Base-by-base conservation (phyloP, 2,329 filamentous ascomycete genomes). In the Zopfia rhizophila region DNA sequence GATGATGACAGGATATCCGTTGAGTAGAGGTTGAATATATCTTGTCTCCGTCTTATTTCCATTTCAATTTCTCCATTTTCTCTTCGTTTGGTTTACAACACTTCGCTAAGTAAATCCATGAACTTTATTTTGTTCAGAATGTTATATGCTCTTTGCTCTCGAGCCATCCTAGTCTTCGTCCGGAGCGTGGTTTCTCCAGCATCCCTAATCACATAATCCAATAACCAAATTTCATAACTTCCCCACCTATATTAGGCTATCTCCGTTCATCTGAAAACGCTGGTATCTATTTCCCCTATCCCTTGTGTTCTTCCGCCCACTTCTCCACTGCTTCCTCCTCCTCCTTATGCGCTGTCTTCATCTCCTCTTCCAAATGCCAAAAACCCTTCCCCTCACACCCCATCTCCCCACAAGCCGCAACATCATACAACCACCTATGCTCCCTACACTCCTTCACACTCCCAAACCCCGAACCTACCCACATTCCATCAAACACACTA, bases 381-480 rank as follows among this genome's bases (percentile, higher is more conserved):
- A 46, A 52, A 12, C 17, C 14, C 18, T 28, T 27, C 13, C 40
- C 41, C 13, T 37, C 13, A 38, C 49, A 55, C 7, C 49, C 49
- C 14, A 21, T 12, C 32, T 42, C 31, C 18, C 49, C 42, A 37
- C 53, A 56, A 16, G 13, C 28, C 27, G 53, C 53, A 13, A 50
- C 32, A 10, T 53, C 38, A 35, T 48, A 45, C 38, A 53, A 39
- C 47, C 52, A 57, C 36, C n/a, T 32, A 13, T 37, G 8, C 32
- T 51, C 28, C 42, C 53, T 48, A 44, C 55, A 56, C 37, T 36
- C 23, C 41, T 36, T 54, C 19, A 7, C 17, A 33, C 41, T 38
- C 36, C 35, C 45, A 38, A 45, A 52, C 13, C 47, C 41, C 19
- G 24, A 28, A 19, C 10, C 31, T 2, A 25, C 38, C 47, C 35